Base-by-base conservation (phyloP, 2,329 filamentous ascomycete genomes). In the Leptographium lundbergii region DNA sequence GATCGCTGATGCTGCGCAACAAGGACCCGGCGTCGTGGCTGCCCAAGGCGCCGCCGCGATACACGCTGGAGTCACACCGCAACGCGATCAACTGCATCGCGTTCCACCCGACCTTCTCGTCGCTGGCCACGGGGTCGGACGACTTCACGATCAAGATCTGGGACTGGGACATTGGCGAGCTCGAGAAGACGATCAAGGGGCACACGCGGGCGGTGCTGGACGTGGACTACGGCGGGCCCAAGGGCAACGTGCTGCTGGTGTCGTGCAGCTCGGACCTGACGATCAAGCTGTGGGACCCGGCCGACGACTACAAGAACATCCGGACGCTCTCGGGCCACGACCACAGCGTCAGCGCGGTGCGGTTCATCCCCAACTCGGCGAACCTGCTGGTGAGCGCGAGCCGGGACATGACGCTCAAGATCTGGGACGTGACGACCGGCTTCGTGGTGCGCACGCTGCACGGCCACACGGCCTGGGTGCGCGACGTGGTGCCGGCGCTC, bases 131-230 rank as follows among this genome's bases (percentile, higher is more conserved):
- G 0, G 91, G 89, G 19, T 95, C 91, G 10, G 91, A 96, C 70
- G 92, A 96, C 71, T 88, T 84, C 58, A 95, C 88, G 9, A 95
- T 97, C 71, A 96, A 96, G 68, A 91, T 96, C 59, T 96, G 91
- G 91, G 91, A 96, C 68, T 96, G 91, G 88, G 91, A 96, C 68
- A 74, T 95, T 27, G 92, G 92, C 54, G 91, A 96, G 72, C 77
- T 95, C 4, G 91, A 96, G 70, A 78, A 87, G 62, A 96, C 91
- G 0, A 81, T 96, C 60, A 96, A 96, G 69, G 91, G 90, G 1
- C 92, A 96, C 68, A 96, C 91, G 6, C 91, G 88, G 68, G 84
- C 89, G 4, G 90, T 96, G 1, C 74, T 94, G 32, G 91, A 95
- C 69, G 83, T 96, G 42, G 91, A 96, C 68, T 96, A 88, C 73